Evolutionary conservation across 176 grass and related monocot genomes (phyloP), one percentile per base, ranked within the genome.

Genomic region (Oropetium thomaeum): DNA sequence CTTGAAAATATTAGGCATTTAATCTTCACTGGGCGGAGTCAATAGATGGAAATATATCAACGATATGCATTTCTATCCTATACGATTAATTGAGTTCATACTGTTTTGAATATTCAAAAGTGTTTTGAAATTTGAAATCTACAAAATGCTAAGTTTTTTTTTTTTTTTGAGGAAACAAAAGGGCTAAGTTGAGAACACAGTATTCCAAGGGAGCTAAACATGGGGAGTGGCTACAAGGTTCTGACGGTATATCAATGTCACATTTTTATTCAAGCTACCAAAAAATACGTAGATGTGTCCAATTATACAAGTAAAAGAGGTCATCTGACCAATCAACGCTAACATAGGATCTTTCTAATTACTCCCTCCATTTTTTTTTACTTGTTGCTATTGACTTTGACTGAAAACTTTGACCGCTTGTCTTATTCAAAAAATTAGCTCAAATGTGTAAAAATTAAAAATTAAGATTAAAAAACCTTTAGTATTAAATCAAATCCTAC

Each of bases 231-330:
- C n/a, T n/a, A n/a, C n/a, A n/a, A n/a, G n/a, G n/a, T n/a, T n/a
- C n/a, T n/a, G n/a, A n/a, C n/a, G n/a, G n/a, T n/a, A n/a, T n/a
- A 26, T 59, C 58, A 27, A 62, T 28, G 22, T 23, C 41, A 59
- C n/a, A 17, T 3, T 53, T 37, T 16, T 54, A 17, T 4, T 69
- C 17, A 70, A 73, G 16, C 22, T 73, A 74, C 23, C 27, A 7
- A 11, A 71, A 25, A 65, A 72, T 42, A 17, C 26, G 6, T 35
- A 45, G 9, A 47, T 8, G 49, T 39, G 67, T 79, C 14, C 32
- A 8, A 2, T 66, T 64, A 40, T 72, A 58, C 49, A 51, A n/a
- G 54, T 16, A 73, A 48, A 34, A 69, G 62, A 74, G 41, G 53
- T 81, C 12, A 26, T 55, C 4, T n/a, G 6, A 70, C 13, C 20